Percentiles rank a stretch among this genome's conserved stretches.
Evolutionary conservation across 148 eudicot genomes (phyloP).

Genomic region (Nyssa sinensis): DNA sequence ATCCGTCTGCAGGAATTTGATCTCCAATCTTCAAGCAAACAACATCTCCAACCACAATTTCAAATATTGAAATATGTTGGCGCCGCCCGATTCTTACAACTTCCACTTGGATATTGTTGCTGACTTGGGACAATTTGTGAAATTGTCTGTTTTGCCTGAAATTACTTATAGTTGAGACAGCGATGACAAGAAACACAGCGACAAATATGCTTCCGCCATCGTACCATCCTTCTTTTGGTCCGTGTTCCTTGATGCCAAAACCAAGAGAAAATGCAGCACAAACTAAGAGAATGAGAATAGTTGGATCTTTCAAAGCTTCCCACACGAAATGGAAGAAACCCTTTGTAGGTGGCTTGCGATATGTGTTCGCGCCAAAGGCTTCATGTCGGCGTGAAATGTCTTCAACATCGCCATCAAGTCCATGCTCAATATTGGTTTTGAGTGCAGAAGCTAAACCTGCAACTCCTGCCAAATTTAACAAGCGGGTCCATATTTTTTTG

Average conservation of each 20-base stretch:
- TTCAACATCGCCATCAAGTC: neutral
- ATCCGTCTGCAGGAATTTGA: constrained; percentile 20
- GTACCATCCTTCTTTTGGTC: constrained; percentile 20
- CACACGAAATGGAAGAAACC: neutral
- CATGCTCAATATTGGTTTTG: neutral
- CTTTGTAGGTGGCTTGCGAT: neutral
- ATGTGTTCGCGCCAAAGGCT: neutral
- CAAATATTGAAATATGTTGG: constrained; percentile 13
- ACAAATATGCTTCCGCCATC: constrained; percentile 19
- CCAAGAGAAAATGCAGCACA: neutral
- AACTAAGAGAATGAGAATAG: neutral
- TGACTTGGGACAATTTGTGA: constrained; percentile 15
- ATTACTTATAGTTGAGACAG: constrained; percentile 15
- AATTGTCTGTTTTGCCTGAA: constrained; percentile 15
- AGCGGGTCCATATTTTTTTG: neutral
- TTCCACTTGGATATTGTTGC: constrained; percentile 14
- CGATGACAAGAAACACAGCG: constrained; percentile 13
- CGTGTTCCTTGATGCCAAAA: constrained; percentile 12
- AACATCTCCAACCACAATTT: constrained; percentile 17
- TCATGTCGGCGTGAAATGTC: neutral
- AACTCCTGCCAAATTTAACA: neutral
- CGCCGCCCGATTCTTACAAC: constrained; percentile 10
- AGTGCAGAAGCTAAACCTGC: neutral
- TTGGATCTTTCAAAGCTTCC: neutral
- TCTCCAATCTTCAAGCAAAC: constrained; percentile 18